Base-by-base conservation (phyloP, 2,329 filamentous ascomycete genomes). In the Cercospora berteroae region DNA sequence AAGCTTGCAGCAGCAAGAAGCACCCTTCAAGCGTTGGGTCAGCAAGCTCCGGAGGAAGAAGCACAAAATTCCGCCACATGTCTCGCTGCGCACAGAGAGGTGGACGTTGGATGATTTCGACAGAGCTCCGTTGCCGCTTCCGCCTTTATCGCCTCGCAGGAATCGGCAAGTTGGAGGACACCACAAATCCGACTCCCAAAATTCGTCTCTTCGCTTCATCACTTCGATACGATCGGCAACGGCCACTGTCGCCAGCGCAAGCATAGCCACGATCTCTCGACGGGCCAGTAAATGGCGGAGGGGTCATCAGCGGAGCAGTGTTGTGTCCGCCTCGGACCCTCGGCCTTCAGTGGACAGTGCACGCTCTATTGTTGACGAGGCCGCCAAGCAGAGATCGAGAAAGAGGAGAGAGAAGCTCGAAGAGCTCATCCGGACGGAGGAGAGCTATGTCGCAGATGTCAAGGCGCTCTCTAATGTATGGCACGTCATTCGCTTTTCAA, bases 371-470 rank as follows among this genome's bases (percentile, higher is more conserved):
- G 77, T 89, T 10, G 93, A 97, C 71, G 86, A 89, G 66, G 88
- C 85, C 31, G 89, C 90, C n/a, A 86, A 86, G 50, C 86, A 89
- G 71, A 87, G 94, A 63, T 87, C 92, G 1, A 79, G 91, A 20
- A 90, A 93, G 74, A 87, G 95, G 68, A 88, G 92, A 13, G 88
- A 89, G 69, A 88, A 96, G 44, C 80, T 98, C 39, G 91, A 95
- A 76, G 95, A 98, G 80, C 82, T 98, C 60, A 88, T 97, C 68
- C 86, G 82, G 65, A 96, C 94, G 0, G 95, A 98, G 78, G 91
- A 95, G 77, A 88, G 90, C 74, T 98, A 98, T 77, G 89, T 98
- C 73, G 88, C 89, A 16, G 94, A 97, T 74, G 80, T 98, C 66
- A 92, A 92, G 73, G 93, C 95, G 71, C 83, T 98, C 67, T 90